A percentile compares a stretch with the other conserved stretches of the same genome.
Conservation (phyloP, 2,329 filamentous ascomycete genomes). For the Dactylellina leptospora region DNA sequence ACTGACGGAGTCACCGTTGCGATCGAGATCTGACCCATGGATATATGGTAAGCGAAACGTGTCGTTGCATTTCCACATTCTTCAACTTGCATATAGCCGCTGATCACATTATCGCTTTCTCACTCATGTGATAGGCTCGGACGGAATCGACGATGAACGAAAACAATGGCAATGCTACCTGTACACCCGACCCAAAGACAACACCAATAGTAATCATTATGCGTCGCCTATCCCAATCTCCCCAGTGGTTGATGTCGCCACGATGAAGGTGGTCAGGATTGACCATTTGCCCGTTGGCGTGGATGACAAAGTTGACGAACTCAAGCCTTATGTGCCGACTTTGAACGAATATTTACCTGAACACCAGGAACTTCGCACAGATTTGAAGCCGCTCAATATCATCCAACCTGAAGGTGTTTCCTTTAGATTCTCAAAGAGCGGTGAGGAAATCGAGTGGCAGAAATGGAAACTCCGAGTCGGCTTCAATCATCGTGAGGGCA, state of each 20-base stretch:
- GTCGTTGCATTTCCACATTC: background rate
- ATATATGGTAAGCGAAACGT: slow-evolving; percentile 65
- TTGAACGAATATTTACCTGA: slow-evolving; percentile 74
- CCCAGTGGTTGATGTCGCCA: slow-evolving; percentile 71
- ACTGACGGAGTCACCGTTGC: background rate
- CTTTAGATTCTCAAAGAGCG: slow-evolving; percentile 61
- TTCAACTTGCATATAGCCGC: slow-evolving; percentile 9
- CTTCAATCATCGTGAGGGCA: slow-evolving; percentile 72
- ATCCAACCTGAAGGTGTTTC: slow-evolving; percentile 72
- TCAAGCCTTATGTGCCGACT: slow-evolving; percentile 67
- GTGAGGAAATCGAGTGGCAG: slow-evolving; percentile 68
- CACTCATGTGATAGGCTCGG: slow-evolving; percentile 61
- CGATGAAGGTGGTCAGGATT: slow-evolving; percentile 73
- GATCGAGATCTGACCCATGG: slow-evolving; percentile 67
- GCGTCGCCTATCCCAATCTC: slow-evolving; percentile 73
- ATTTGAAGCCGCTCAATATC: slow-evolving; percentile 72
- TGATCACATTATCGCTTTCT: background rate
- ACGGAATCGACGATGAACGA: slow-evolving; percentile 65
- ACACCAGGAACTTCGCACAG: slow-evolving; percentile 68
- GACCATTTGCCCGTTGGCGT: slow-evolving; percentile 74
- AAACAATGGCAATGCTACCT: slow-evolving; percentile 72
- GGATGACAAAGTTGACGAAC: slow-evolving; percentile 67
- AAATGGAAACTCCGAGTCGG: slow-evolving; percentile 71
- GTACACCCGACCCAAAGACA: slow-evolving; percentile 70
- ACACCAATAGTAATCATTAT: slow-evolving; percentile 74